Conservation (phyloP, 2,329 filamentous ascomycete genomes). For the Emericellopsis atlantica region DNA sequence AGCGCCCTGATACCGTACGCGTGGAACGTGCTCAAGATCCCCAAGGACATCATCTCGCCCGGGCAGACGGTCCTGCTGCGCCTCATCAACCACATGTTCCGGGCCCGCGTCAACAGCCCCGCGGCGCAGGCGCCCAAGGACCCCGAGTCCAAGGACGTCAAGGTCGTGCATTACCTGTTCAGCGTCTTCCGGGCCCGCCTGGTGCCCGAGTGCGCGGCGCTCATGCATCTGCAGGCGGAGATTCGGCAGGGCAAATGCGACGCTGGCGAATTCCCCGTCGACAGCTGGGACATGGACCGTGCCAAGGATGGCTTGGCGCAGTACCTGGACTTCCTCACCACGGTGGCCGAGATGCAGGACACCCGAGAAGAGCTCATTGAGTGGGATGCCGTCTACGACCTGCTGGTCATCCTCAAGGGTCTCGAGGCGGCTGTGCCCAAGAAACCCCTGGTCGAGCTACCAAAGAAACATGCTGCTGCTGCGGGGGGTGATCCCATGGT, state of each 20-base stretch:
- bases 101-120: conserved; percentile 32
- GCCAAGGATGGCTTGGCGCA: conserved; percentile 92
- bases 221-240: conserved; percentile 87
- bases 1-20: conserved; percentile 84
- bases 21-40: conserved; percentile 81
- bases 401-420: conserved; percentile 75
- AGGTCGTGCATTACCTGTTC: conserved; percentile 76
- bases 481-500: conserved; percentile 26
- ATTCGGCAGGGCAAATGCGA: conserved; percentile 67
- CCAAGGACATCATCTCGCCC: conserved; percentile 91
- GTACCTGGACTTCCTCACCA: conserved; percentile 86
- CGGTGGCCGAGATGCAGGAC: conserved; percentile 72
- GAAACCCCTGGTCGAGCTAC: conserved; percentile 48
- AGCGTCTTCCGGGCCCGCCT: conserved; percentile 86
- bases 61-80: conserved; percentile 89
- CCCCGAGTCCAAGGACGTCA: conserved; percentile 39
- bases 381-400: conserved; percentile 83
- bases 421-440: conserved; percentile 82
- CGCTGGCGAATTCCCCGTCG: conserved; percentile 81
- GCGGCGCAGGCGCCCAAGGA: conserved; percentile 34
- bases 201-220: conserved; percentile 85
- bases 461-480: conserved; percentile 13
- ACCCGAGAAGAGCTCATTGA: conserved; percentile 78
- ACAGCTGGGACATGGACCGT: conserved; percentile 95
- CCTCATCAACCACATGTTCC: conserved; percentile 80